Base-by-base conservation (phyloP, 257 asterid genomes). In the Solanum chmielewskii region DNA sequence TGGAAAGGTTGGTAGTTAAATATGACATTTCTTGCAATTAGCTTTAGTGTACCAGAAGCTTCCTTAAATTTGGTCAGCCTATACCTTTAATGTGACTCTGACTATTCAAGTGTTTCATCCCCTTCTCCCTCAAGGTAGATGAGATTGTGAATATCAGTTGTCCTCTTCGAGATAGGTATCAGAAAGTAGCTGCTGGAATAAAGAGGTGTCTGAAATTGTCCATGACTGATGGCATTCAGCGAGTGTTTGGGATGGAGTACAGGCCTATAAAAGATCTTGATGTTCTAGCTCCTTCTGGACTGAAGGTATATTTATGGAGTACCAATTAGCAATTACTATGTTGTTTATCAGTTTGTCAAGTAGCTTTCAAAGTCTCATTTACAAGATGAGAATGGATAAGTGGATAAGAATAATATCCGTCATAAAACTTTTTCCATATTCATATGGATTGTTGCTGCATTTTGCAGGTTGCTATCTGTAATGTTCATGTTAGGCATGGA, bases 221-320 rank as follows among this genome's bases (percentile, higher is more conserved):
- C 52, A 94, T 97, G 97, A 97, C 98, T 1, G 99, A 97, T 93
- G 99, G 99, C 25, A 90, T 93, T 52, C 99, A 95, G 87, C 98
- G 95, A 27, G 95, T 97, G 88, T 95, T 94, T 92, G 99, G 96
- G 90, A 97, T 95, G 96, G 99, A 97, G 92, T 97, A 97, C 90
- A 93, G 99, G 88, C 95, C 98, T n/a, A 92, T 95, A 88, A 92
- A 94, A 87, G 96, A 93, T 90, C 96, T 97, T 88, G 94, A 92
- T 41, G 92, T 92, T 89, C 89, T 95, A 68, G 87, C 96, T 74
- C 95, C 94, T 42, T 93, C 99, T 86, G 99, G 99, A 66, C 56
- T 95, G 85, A 97, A 97, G 99, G 99, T 96, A 68, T 59, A 0
- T 85, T 87, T 75, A 41, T 16, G 41, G 41, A 45, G 11, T 78